phyloP scores from a whole-genome alignment of 768 basidiomycete species.

The Mycena latifolia region DNA sequence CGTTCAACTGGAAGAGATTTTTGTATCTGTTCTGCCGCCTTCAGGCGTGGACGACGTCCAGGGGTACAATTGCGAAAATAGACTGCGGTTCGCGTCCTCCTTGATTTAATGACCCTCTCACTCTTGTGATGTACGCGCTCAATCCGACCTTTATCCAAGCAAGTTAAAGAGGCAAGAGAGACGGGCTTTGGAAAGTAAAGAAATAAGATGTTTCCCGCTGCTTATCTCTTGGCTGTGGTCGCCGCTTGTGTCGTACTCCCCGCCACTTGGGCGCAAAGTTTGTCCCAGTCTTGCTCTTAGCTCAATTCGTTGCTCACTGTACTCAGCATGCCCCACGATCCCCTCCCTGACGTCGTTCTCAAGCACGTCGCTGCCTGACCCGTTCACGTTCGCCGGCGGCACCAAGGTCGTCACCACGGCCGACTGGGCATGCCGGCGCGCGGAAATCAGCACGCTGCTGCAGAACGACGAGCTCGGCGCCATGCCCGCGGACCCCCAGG shows the following conservation, averaged over 20 bases:
- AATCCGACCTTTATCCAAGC: not conserved
- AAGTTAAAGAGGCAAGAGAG: not conserved
- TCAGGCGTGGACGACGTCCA: too few species aligned
- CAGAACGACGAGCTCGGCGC: slow-evolving; percentile 67
- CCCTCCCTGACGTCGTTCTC: slow-evolving; percentile 49
- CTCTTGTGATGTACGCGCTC: not conserved
- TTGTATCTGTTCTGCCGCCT: too few species aligned
- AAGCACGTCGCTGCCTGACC: slow-evolving; percentile 60
- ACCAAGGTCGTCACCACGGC: slow-evolving; percentile 54
- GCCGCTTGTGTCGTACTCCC: too few species aligned
- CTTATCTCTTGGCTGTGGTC: too few species aligned
- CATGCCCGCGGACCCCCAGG: slow-evolving; percentile 60
- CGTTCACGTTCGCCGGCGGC: slow-evolving; percentile 65
- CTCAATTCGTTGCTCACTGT: too few species aligned
- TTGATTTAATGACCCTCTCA: not conserved
- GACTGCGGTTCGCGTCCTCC: not conserved
- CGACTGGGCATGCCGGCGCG: slow-evolving; percentile 65
- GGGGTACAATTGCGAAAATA: not conserved
- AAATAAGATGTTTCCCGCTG: not conserved
- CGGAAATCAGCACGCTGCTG: slow-evolving; percentile 62
- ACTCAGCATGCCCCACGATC: slow-evolving; percentile 30
- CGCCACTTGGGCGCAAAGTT: too few species aligned
- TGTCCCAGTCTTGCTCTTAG: too few species aligned
- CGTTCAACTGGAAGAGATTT: too few species aligned
- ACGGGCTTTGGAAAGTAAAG: not conserved